Evolutionary conservation across 83 land plant genomes (phyloP).

Genomic region (Diphasiastrum complanatum): DNA sequence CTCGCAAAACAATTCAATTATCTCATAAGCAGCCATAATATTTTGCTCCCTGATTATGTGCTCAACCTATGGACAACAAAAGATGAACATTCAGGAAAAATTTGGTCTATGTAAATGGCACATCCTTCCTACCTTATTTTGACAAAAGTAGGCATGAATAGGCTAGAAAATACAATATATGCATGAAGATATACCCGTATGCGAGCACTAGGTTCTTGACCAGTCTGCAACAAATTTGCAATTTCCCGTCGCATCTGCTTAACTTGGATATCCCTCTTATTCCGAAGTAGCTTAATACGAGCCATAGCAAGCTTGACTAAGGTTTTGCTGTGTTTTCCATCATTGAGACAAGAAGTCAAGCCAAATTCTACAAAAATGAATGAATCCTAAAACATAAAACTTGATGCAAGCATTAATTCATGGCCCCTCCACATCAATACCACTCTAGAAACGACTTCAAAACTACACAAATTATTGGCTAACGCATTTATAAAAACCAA

Average conservation of each 20-base stretch:
- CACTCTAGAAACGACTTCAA: too few relatives aligned
- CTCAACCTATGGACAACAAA: slow-evolving; percentile 58
- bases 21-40: slow-evolving; percentile 65
- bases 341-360: too few relatives aligned
- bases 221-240: slow-evolving; percentile 58
- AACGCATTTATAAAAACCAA: too few relatives aligned
- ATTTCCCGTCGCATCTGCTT: slow-evolving; percentile 55
- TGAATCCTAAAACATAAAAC: too few relatives aligned
- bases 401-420: too few relatives aligned
- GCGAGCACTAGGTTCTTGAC: slow-evolving; percentile 68
- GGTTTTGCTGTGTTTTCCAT: slow-evolving; percentile 53
- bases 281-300: slow-evolving; percentile 67
- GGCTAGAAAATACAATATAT: neutral
- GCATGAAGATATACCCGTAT: slow-evolving; percentile 44
- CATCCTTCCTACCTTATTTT: slow-evolving; percentile 45
- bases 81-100: neutral
- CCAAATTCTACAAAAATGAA: too few relatives aligned
- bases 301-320: slow-evolving; percentile 55
- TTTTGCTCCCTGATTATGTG: slow-evolving; percentile 78
- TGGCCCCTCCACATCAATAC: too few relatives aligned
- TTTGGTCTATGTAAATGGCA: slow-evolving; percentile 18
- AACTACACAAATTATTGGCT: too few relatives aligned
- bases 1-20: slow-evolving; percentile 69
- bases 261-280: slow-evolving; percentile 56
- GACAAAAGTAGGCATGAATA: slow-evolving; percentile 40